Evolutionary conservation across 2,329 filamentous ascomycete species (phyloP).

Genomic region (Fusarium setosum): DNA sequence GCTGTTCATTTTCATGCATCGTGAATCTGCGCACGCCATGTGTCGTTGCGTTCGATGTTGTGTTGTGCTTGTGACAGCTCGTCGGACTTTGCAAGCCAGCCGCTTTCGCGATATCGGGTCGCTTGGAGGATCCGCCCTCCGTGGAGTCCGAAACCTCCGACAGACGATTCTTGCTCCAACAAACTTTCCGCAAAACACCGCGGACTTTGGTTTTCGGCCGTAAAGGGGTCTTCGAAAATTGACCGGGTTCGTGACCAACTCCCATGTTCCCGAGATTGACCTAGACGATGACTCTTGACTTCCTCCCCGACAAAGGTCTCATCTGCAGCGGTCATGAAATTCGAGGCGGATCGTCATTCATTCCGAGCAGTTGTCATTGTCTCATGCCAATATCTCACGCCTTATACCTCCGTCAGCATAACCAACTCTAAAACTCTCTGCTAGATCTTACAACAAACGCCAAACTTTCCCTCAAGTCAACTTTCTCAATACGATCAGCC

Average conservation of each 20-base stretch:
- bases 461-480: slow-evolving; percentile 2
- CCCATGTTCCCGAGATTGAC: neutral
- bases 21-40: too few relatives aligned
- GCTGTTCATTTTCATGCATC: too few relatives aligned
- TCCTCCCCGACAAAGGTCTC: neutral
- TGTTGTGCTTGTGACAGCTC: slow-evolving; percentile 13
- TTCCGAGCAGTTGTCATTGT: neutral
- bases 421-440: neutral
- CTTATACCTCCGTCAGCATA: neutral
- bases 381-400: neutral
- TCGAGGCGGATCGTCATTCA: neutral
- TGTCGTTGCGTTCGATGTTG: too few relatives aligned
- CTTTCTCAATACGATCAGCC: slow-evolving; percentile 15
- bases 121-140: slow-evolving; percentile 1
- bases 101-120: neutral
- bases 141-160: slow-evolving; percentile 12
- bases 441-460: neutral
- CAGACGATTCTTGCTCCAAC: neutral
- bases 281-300: neutral
- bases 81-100: slow-evolving; percentile 2
- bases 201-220: neutral
- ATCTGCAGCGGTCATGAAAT: neutral
- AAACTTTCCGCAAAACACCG: neutral
- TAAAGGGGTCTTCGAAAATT: neutral
- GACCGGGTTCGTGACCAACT: neutral